Conservation (phyloP, 2,329 filamentous ascomycete species). For the Diaporthe vaccinii region DNA sequence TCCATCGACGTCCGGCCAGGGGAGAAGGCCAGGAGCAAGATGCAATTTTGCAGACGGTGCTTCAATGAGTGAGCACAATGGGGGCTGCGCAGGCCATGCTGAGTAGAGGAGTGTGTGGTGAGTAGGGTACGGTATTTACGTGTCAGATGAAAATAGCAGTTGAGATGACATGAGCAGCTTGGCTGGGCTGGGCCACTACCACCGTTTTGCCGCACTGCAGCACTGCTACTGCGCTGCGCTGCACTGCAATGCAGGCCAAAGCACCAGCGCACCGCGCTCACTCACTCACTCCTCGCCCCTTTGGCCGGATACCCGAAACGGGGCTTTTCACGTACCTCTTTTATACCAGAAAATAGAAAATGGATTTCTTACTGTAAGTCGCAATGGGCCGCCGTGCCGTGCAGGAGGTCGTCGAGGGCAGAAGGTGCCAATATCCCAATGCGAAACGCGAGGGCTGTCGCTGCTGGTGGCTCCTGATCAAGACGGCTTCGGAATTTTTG, state of each 20-base stretch:
- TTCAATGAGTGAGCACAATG: conserved; percentile 26
- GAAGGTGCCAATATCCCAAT: conserved; percentile 41
- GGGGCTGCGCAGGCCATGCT: conserved; percentile 17
- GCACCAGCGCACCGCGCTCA: neutral
- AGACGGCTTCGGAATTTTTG: conserved; percentile 40
- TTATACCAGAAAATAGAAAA: conserved; percentile 25
- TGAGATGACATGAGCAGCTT: conserved; percentile 36
- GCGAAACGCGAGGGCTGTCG: conserved; percentile 27
- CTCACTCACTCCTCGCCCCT: conserved; percentile 26
- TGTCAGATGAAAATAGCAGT: conserved; percentile 39
- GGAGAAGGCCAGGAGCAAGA: neutral
- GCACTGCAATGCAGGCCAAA: conserved; percentile 16
- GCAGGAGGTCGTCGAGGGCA: conserved; percentile 19
- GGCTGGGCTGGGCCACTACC: conserved; percentile 11
- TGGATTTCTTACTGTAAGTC: neutral
- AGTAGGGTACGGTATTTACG: conserved; percentile 34
- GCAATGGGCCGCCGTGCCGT: conserved; percentile 19
- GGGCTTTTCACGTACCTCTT: conserved; percentile 29
- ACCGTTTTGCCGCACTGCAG: conserved; percentile 16
- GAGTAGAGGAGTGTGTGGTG: conserved; percentile 29
- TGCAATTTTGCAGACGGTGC: conserved; percentile 13
- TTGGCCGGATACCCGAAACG: conserved; percentile 19
- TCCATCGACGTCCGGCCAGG: conserved; percentile 3
- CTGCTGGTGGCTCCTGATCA: conserved; percentile 31
- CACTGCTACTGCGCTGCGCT: neutral